Base-by-base conservation (phyloP, 768 basidiomycete genomes). In the Pilatotrama ljubarskyi region DNA sequence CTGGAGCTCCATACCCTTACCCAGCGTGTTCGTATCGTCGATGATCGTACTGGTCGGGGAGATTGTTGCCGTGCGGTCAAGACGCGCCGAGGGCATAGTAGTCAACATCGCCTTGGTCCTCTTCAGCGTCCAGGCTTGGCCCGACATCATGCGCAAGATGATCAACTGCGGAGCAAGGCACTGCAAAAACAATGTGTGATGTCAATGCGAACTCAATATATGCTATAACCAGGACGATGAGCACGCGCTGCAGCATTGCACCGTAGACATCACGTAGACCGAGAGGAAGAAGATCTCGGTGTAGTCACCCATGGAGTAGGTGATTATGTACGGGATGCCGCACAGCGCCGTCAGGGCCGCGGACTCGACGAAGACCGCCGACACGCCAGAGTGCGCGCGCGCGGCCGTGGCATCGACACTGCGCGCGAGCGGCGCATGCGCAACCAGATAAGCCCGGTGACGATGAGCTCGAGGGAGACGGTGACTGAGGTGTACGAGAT, bases 291-390 rank as follows among this genome's bases (percentile, higher is more conserved):
- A 41, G 29, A 64, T 55, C 22, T 49, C 38, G 1, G 51, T 24
- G n/a, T 57, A 55, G 50, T 36, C 40, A n/a, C 58, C 46, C 29
- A 48, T 17, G 3, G 51, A 56, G 52, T 58, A 66, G 42, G 56
- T 29, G 22, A 63, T 53, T 36, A 66, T 46, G 61, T 66, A 66
- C 35, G 59, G 56, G 46, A 66, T 37, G 7, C 64, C 65, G 32
- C 38, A 32, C 20, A 62, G 46, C 35, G 65, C 52, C 50, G 62
- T 63, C 35, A 58, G 58, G 24, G 57, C 32, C 43, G 65, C 60
- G 32, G 60, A 57, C 54, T 66, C 64, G 25, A 61, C 47, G 42
- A 53, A 44, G 50, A 61, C n/a, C 25, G 55, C 51, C 15, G 46
- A 41, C 32, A 38, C 48, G 37, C 55, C 42, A 2, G 47, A 50